These are phyloP conservation scores for Mycena indigotica DNA, from an alignment of 768 basidiomycete species.

Conservation along the genomic window DNA sequence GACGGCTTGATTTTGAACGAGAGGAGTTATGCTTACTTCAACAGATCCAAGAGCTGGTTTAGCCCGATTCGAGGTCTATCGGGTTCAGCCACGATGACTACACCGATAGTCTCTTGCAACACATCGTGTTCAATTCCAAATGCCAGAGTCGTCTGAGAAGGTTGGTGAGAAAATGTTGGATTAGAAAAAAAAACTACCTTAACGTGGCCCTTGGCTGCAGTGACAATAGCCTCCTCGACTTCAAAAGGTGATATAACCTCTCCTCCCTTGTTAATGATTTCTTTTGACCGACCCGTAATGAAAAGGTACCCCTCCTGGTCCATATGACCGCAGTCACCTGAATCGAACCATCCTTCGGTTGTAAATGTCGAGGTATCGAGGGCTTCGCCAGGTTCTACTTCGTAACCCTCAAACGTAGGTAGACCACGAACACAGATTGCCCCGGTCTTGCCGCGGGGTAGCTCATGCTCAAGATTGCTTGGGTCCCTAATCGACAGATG, in stretches of 20 bases:
- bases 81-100: conserved; percentile 42
- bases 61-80: conserved; percentile 40
- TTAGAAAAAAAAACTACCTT: conserved; percentile 32
- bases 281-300: conserved; percentile 61
- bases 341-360: conserved; percentile 55
- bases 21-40: conserved; percentile 32
- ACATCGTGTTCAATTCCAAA: conserved; percentile 51
- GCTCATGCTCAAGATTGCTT: conserved; percentile 36
- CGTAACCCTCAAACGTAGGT: conserved; percentile 56
- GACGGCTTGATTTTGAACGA: neutral
- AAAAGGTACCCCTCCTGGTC: conserved; percentile 51
- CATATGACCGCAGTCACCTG: conserved; percentile 50
- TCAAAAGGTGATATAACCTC: conserved; percentile 66
- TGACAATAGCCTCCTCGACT: conserved; percentile 57
- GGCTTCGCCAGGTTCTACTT: conserved; percentile 44
- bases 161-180: neutral
- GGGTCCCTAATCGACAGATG: conserved; percentile 47
- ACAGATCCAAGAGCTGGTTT: conserved; percentile 42
- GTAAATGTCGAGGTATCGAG: conserved; percentile 52
- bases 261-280: conserved; percentile 62
- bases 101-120: conserved; percentile 49
- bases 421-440: conserved; percentile 58
- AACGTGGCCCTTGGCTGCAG: conserved; percentile 42
- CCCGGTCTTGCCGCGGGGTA: conserved; percentile 45
- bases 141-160: conserved; percentile 38